Percentiles rank a stretch among this genome's conserved stretches.
Evolutionary conservation across 495 filamentous ascomycete species (phyloP).

Genomic region (Xylaria palmicola): DNA sequence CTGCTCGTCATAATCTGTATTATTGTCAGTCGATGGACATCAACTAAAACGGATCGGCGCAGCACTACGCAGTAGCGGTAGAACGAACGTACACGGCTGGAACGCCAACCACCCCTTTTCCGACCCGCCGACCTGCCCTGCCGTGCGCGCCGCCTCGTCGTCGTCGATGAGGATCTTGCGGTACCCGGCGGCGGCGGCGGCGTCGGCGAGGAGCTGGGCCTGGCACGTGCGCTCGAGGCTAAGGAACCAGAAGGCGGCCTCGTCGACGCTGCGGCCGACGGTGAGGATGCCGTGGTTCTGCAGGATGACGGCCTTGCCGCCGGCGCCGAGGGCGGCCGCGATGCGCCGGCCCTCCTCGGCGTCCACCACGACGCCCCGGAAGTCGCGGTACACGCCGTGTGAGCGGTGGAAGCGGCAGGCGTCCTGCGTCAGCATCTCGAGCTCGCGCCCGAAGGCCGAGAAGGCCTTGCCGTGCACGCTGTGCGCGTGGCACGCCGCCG

Average conservation of each 20-base stretch:
- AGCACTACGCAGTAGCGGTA: background rate
- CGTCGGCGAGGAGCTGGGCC: slow-evolving; percentile 64
- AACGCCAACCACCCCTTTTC: slow-evolving; percentile 52
- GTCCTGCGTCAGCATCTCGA: slow-evolving; percentile 51
- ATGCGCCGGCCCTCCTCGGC: slow-evolving; percentile 61
- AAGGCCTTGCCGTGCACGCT: slow-evolving; percentile 51
- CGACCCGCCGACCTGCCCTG: slow-evolving; percentile 33
- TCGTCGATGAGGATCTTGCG: slow-evolving; percentile 56
- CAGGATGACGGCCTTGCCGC: slow-evolving; percentile 63
- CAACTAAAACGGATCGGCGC: too few species aligned
- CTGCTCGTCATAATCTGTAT: slow-evolving; percentile 46
- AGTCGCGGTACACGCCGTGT: slow-evolving; percentile 38
- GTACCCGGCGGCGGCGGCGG: slow-evolving; percentile 57
- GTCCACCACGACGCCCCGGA: slow-evolving; percentile 54
- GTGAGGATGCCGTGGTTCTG: slow-evolving; percentile 70
- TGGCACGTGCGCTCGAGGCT: slow-evolving; percentile 66
- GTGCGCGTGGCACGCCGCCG: slow-evolving; percentile 53
- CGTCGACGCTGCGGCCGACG: slow-evolving; percentile 62
- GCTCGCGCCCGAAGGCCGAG: slow-evolving; percentile 46
- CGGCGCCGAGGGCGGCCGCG: slow-evolving; percentile 56
- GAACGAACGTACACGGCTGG: slow-evolving; percentile 37
- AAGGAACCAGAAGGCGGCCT: slow-evolving; percentile 67
- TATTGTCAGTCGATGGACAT: background rate
- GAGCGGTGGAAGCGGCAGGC: slow-evolving; percentile 56
- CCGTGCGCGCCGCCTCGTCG: slow-evolving; percentile 50